A percentile compares a stretch with the other conserved stretches of the same genome.
These are phyloP conservation scores for Albizia julibrissin DNA, from an alignment of 306 rosid species.

Conservation along the genomic window DNA sequence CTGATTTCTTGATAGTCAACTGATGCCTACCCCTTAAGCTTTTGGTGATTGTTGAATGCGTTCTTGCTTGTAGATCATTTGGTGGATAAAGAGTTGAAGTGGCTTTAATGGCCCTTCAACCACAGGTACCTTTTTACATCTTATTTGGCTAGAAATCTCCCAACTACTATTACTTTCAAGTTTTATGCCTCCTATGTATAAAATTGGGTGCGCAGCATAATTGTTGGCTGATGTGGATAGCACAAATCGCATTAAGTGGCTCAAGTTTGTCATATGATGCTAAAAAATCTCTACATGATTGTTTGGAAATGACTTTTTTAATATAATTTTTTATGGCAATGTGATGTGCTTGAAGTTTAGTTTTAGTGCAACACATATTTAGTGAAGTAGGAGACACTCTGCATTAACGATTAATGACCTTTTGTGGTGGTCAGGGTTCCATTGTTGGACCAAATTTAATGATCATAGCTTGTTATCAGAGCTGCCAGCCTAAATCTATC, in stretches of 20 bases:
- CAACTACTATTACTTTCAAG: not conserved
- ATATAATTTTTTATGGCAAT: slow-evolving; percentile 22
- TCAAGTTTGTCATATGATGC: not conserved
- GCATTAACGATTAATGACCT: not conserved
- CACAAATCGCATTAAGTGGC: not conserved
- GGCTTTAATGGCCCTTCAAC: slow-evolving; percentile 75
- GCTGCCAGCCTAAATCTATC: not conserved
- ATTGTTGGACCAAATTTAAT: not conserved
- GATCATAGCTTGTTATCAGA: not conserved
- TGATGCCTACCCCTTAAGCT: not conserved
- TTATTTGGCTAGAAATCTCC: slow-evolving; percentile 1
- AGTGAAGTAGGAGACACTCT: not conserved
- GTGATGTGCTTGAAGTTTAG: slow-evolving; percentile 4
- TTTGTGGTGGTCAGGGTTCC: slow-evolving; percentile 8
- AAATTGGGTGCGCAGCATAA: not conserved
- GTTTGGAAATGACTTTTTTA: not conserved
- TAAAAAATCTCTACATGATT: not conserved
- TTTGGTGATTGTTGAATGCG: slow-evolving; percentile 43
- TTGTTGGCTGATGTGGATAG: not conserved
- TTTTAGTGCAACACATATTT: slow-evolving; percentile 6
- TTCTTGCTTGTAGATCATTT: slow-evolving; percentile 47
- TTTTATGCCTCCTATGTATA: not conserved
- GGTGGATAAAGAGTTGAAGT: slow-evolving; percentile 55
- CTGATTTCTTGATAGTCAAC: not conserved
- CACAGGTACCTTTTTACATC: slow-evolving; percentile 62